A percentile compares a stretch with the other conserved stretches of the same genome.
These are phyloP conservation scores for Xylaria sp. DNA, from an alignment of 2,329 filamentous ascomycete genomes.

Conservation along the genomic window DNA sequence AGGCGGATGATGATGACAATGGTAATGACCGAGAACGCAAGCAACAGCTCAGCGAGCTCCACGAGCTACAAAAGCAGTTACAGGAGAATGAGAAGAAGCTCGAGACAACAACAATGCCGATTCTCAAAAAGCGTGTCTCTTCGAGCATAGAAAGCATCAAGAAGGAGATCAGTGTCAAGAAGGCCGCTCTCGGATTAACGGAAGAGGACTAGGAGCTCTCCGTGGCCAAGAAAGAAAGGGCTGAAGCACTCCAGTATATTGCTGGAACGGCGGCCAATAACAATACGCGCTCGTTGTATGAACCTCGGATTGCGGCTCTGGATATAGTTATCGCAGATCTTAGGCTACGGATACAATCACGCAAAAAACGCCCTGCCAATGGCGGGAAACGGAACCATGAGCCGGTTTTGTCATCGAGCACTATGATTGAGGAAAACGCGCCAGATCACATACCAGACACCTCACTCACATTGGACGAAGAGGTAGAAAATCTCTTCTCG, in stretches of 20 bases:
- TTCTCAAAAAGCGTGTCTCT: slow-evolving; percentile 62
- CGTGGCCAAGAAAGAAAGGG: slow-evolving; percentile 15
- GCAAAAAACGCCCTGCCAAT: not conserved
- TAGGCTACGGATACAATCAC: not conserved
- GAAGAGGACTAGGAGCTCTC: slow-evolving; percentile 45
- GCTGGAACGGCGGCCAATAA: not conserved
- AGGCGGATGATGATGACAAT: slow-evolving; percentile 64
- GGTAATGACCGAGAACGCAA: slow-evolving; percentile 64
- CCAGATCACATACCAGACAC: not conserved
- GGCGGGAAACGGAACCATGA: not conserved
- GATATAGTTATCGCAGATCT: slow-evolving; percentile 1
- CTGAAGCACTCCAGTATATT: slow-evolving; percentile 6
- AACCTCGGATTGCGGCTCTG: not conserved
- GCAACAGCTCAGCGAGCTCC: slow-evolving; percentile 64
- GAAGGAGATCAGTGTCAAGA: slow-evolving; percentile 53
- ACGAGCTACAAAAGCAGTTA: slow-evolving; percentile 57
- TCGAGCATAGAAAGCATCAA: slow-evolving; percentile 58
- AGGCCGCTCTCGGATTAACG: slow-evolving; percentile 46
- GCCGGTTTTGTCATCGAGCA: not conserved
- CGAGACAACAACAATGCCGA: slow-evolving; percentile 56
- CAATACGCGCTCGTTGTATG: not conserved
- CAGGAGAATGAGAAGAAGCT: slow-evolving; percentile 57
- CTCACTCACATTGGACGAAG: slow-evolving; percentile 1
- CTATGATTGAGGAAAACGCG: slow-evolving; percentile 11
- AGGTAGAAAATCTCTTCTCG: slow-evolving; percentile 12